Evolutionary conservation across 495 filamentous ascomycete species (phyloP).

Genomic region (Echria macrotheca): DNA sequence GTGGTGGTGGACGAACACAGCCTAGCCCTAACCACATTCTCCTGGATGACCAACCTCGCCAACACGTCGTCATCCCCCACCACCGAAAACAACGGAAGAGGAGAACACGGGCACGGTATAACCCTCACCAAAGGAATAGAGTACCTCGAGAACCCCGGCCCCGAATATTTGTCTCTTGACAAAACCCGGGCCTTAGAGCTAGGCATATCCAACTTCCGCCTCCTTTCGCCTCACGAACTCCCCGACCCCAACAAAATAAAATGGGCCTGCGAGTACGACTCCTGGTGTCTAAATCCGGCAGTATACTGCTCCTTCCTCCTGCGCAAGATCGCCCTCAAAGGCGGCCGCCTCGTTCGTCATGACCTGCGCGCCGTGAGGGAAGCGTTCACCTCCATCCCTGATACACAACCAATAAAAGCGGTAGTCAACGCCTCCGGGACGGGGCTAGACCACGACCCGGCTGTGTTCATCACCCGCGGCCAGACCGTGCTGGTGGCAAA

Average conservation of each 20-base stretch:
- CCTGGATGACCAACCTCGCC: slow-evolving; percentile 41
- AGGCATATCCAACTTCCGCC: slow-evolving; percentile 41
- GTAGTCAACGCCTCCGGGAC: slow-evolving; percentile 57
- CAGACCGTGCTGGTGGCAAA: slow-evolving; percentile 43
- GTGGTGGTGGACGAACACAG: slow-evolving; percentile 44
- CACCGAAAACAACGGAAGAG: too few relatives aligned
- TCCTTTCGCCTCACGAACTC: slow-evolving; percentile 33
- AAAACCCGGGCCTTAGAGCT: slow-evolving; percentile 26
- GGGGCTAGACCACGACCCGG: slow-evolving; percentile 51
- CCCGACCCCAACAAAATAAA: slow-evolving; percentile 40
- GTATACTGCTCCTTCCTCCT: slow-evolving; percentile 55
- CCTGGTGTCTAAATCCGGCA: slow-evolving; percentile 57
- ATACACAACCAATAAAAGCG: slow-evolving; percentile 26
- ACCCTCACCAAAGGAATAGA: slow-evolving; percentile 50
- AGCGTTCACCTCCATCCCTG: slow-evolving; percentile 29
- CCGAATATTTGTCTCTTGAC: slow-evolving; percentile 27
- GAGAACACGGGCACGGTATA: slow-evolving; percentile 41
- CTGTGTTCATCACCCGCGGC: slow-evolving; percentile 51
- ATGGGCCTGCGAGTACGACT: slow-evolving; percentile 54
- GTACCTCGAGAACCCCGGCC: slow-evolving; percentile 50
- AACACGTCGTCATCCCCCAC: too few relatives aligned
- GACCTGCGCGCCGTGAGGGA: slow-evolving; percentile 43
- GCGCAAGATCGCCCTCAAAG: slow-evolving; percentile 45
- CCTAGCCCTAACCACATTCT: slow-evolving; percentile 48
- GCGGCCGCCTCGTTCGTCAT: slow-evolving; percentile 40